A percentile compares a stretch with the other conserved stretches of the same genome.
These are phyloP conservation scores for Geranium rotundifolium DNA, from an alignment of 345 rosid species.

Conservation along the genomic window DNA sequence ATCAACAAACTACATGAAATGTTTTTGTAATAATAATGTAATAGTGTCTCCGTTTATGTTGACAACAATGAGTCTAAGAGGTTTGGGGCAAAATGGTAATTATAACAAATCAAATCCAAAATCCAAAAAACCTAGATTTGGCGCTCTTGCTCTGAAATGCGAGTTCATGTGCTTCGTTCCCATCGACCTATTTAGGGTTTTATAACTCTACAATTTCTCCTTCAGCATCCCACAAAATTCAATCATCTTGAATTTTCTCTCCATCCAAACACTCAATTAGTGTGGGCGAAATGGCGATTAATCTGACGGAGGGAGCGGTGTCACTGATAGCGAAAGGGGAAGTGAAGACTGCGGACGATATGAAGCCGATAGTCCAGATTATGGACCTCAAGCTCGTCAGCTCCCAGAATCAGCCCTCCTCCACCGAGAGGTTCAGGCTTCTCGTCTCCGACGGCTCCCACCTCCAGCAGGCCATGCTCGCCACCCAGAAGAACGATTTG, in stretches of 20 bases:
- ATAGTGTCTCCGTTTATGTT: too few species aligned
- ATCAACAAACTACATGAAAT: too few species aligned
- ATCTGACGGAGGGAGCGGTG: slow-evolving; percentile 56
- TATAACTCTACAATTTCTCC: not conserved
- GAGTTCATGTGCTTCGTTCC: too few species aligned
- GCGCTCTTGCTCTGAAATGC: too few species aligned
- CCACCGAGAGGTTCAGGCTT: slow-evolving; percentile 40
- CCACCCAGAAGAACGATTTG: slow-evolving; percentile 37
- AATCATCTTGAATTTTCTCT: too few species aligned
- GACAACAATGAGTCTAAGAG: too few species aligned
- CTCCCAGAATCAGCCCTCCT: slow-evolving; percentile 32
- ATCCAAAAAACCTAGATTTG: too few species aligned
- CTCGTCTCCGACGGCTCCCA: slow-evolving; percentile 54
- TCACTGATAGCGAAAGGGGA: slow-evolving; percentile 36
- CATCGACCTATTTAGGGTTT: too few species aligned
- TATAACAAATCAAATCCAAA: too few species aligned
- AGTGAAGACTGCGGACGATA: slow-evolving; percentile 27
- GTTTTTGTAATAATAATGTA: too few species aligned
- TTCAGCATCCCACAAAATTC: too few species aligned
- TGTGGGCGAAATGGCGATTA: slow-evolving; percentile 19
- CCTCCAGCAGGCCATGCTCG: slow-evolving; percentile 63
- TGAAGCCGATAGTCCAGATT: slow-evolving; percentile 63
- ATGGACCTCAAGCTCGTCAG: slow-evolving; percentile 53
- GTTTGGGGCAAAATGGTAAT: too few species aligned
- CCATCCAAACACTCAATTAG: not conserved